phyloP scores from a whole-genome alignment of 148 eudicot species.

The Fagopyrum tataricum region DNA sequence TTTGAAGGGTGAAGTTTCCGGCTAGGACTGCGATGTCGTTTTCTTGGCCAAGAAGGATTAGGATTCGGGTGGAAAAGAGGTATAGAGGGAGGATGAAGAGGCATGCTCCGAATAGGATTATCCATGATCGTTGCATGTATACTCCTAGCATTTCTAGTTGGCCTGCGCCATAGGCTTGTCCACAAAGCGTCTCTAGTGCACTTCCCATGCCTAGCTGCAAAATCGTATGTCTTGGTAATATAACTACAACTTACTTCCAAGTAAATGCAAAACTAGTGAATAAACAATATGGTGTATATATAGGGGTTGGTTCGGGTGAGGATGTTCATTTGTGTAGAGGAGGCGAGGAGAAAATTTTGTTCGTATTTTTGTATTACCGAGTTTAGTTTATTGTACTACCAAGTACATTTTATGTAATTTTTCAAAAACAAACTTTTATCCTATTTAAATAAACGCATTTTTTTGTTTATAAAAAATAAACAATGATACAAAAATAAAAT shows the following conservation, averaged over 20 bases:
- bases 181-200: slow-evolving; percentile 89
- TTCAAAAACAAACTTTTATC: too few relatives aligned
- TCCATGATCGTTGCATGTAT: slow-evolving; percentile 94
- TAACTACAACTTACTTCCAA: not conserved
- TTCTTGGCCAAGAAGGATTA: slow-evolving; percentile 66
- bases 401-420: too few relatives aligned
- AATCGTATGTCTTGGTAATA: not conserved
- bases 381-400: too few relatives aligned
- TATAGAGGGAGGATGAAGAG: slow-evolving; percentile 58
- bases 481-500: too few relatives aligned
- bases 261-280: too few relatives aligned
- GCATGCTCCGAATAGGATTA: slow-evolving; percentile 54
- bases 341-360: too few relatives aligned
- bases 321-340: too few relatives aligned
- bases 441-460: too few relatives aligned
- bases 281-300: too few relatives aligned
- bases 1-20: slow-evolving; percentile 58
- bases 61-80: slow-evolving; percentile 52
- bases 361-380: too few relatives aligned
- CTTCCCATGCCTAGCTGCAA: slow-evolving; percentile 90
- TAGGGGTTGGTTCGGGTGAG: too few relatives aligned
- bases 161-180: slow-evolving; percentile 95
- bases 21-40: slow-evolving; percentile 65
- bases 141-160: slow-evolving; percentile 76
- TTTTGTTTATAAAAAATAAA: too few relatives aligned